phyloP scores from a whole-genome alignment of 306 rosid species.

The Styphnolobium japonicum region DNA sequence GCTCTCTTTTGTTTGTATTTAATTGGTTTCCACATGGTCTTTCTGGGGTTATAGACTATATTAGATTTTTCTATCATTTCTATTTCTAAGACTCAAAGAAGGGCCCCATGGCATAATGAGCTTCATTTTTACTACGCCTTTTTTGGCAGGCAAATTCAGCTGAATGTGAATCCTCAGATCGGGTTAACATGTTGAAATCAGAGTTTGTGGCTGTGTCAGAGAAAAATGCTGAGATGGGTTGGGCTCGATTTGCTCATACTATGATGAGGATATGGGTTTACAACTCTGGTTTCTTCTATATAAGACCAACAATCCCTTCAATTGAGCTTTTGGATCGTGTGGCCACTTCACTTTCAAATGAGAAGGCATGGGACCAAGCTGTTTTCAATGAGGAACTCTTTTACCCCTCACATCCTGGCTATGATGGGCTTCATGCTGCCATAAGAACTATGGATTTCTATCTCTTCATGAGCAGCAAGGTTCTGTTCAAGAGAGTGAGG shows the following conservation, averaged over 20 bases:
- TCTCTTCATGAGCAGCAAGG: constrained; percentile 89
- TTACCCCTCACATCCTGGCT: constrained; percentile 77
- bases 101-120: background rate
- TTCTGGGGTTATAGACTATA: background rate
- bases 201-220: constrained; percentile 55
- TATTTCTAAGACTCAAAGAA: background rate
- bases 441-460: constrained; percentile 84
- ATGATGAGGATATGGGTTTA: constrained; percentile 95
- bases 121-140: background rate
- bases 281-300: constrained; percentile 93
- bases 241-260: constrained; percentile 90
- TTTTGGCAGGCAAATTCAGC: constrained; percentile 51
- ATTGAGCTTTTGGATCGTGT: constrained; percentile 91
- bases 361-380: constrained; percentile 86
- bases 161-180: constrained; percentile 67
- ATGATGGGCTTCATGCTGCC: constrained; percentile 83
- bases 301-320: constrained; percentile 85
- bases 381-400: constrained; percentile 94
- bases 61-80: no score
- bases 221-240: constrained; percentile 77
- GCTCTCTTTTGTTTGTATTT: background rate
- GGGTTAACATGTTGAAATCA: constrained; percentile 62
- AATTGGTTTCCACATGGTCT: background rate
- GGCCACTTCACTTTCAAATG: constrained; percentile 65
- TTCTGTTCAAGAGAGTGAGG: constrained; percentile 81